Evolutionary conservation across 2,329 filamentous ascomycete genomes (phyloP).

Genomic region (Colletotrichum euphorbiae): DNA sequence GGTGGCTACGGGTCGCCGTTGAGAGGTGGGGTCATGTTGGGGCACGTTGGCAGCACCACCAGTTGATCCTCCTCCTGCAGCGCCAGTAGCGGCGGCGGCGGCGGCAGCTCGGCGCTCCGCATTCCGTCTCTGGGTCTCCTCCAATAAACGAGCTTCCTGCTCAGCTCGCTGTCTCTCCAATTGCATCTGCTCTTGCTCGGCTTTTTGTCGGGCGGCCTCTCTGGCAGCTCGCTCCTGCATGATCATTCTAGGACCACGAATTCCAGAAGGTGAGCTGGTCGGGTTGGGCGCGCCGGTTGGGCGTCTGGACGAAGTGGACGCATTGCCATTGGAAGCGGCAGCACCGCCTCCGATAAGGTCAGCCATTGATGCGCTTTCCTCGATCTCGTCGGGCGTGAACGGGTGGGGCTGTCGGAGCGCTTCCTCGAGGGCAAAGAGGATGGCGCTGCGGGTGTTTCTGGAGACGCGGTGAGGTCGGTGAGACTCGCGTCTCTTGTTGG

Average conservation of each 20-base stretch:
- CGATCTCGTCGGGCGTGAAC: constrained; percentile 85
- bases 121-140: constrained; percentile 67
- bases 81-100: constrained; percentile 60
- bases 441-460: constrained; percentile 85
- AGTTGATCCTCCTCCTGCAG: constrained; percentile 49
- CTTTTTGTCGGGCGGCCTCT: constrained; percentile 76
- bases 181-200: constrained; percentile 72
- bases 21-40: constrained; percentile 37
- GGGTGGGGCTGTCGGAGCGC: constrained; percentile 83
- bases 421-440: constrained; percentile 93
- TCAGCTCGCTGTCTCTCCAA: constrained; percentile 69
- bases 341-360: constrained; percentile 75
- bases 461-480: constrained; percentile 75
- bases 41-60: constrained; percentile 35
- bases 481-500: constrained; percentile 48
- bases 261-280: constrained; percentile 70
- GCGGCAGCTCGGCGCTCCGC: constrained; percentile 71
- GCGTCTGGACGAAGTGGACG: constrained; percentile 51
- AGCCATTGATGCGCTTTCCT: constrained; percentile 94
- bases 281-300: constrained; percentile 62
- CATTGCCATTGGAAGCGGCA: constrained; percentile 67
- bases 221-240: constrained; percentile 88
- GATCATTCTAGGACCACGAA: constrained; percentile 88
- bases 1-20: constrained; percentile 37
- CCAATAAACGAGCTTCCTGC: constrained; percentile 64